These are phyloP conservation scores for Protea cynaroides DNA, from an alignment of 164 flowering plant genomes.

Conservation along the genomic window DNA sequence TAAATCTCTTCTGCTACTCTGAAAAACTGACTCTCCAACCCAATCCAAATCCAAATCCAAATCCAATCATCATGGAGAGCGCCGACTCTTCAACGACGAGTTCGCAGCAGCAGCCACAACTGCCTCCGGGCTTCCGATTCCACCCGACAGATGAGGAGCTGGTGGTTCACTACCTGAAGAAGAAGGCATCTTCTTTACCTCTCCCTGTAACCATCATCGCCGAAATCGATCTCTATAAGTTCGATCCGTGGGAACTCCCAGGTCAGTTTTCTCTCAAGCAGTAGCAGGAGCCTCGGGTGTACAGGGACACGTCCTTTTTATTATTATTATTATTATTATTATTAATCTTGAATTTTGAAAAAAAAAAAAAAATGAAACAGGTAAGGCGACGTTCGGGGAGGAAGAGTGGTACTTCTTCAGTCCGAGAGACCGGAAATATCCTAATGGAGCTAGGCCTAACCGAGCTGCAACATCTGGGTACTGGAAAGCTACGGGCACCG, in stretches of 20 bases:
- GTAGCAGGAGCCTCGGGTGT: no score
- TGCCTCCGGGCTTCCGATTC: constrained; percentile 84
- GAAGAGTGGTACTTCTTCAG: constrained; percentile 93
- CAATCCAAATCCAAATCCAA: not conserved
- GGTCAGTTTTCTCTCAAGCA: constrained; percentile 31
- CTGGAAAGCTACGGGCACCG: constrained; percentile 98
- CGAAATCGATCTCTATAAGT: constrained; percentile 73
- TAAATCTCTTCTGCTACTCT: not conserved
- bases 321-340: no score
- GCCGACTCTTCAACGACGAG: constrained; percentile 48
- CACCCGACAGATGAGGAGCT: constrained; percentile 87
- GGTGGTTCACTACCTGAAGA: constrained; percentile 73
- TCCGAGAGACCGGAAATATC: constrained; percentile 87
- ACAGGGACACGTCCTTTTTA: no score
- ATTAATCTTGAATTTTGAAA: no score
- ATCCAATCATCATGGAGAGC: constrained; percentile 40
- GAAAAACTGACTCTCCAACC: no score
- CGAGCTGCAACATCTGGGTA: constrained; percentile 89
- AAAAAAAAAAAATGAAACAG: constrained; percentile 21
- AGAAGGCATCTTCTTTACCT: constrained; percentile 52
- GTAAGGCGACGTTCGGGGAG: constrained; percentile 81
- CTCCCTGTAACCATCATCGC: constrained; percentile 75
- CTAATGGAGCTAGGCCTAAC: constrained; percentile 86
- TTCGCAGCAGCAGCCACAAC: constrained; percentile 58
- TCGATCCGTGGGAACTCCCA: constrained; percentile 89